Base-by-base conservation (phyloP, 805 yeast genomes). In the Zygoascus bituminiphila region DNA sequence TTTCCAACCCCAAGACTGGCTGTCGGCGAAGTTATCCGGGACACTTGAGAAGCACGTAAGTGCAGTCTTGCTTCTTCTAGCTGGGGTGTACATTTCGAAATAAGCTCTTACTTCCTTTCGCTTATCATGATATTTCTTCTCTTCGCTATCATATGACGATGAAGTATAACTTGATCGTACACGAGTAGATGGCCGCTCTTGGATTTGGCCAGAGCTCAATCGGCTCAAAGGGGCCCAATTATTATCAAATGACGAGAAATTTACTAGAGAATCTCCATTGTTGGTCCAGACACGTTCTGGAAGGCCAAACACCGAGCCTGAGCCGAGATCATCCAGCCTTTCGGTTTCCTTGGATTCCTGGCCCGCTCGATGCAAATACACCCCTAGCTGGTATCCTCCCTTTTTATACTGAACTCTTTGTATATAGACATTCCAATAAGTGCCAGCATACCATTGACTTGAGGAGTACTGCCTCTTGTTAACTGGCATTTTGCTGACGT, bases 1-100 rank as follows among this genome's bases (percentile, higher is more conserved):
- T 50, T 76, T 76, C 82, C 82, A 77, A 0, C 82, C 81, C 82
- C 82, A 77, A 52, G 79, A 74, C 58, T 77, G 81, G 1, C 78
- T 71, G 44, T 69, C 68, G 44, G 72, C 74, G 57, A 77, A 77
- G 47, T 66, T 62, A 51, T 76, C 77, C 0, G 81, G 81, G n/a
- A 74, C 69, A 2, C 79, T 75, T n/a, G 75, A 63, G 55, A 77
- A 77, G 24, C 80, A 71, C 1, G 80, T 76, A 45, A 75, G 63
- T 1, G 73, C 65, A 0, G 76, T 67, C 54, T 66, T 72, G 2
- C 64, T 62, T 47, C 69, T 66, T 48, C 78, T 60, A 1, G 79
- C 74, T 0, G 79, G 81, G 1, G 81, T 76, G 55, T 72, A 74
- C 23, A 77, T 75, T n/a, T 74, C 65, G 57, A 76, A 77, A 49